Conservation (phyloP, 495 filamentous ascomycete species). For the Cercophora sp. region DNA sequence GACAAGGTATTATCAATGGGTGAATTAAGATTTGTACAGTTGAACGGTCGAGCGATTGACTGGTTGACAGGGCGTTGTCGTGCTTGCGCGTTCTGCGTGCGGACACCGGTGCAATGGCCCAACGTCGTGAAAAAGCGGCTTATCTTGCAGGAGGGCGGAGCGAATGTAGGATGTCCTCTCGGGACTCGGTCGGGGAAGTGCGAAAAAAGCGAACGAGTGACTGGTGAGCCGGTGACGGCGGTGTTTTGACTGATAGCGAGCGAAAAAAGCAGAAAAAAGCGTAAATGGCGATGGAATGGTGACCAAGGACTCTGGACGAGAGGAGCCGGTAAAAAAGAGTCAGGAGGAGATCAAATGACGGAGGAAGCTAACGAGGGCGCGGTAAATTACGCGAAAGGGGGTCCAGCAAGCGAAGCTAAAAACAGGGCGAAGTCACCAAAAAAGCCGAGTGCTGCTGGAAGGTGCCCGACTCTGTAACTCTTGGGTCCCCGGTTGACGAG, state of each 20-base stretch:
- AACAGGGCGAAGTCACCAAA: slow-evolving; percentile 7
- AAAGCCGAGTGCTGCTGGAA: neutral
- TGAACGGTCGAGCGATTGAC: neutral
- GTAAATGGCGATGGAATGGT: neutral
- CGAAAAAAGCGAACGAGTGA: slow-evolving; percentile 10
- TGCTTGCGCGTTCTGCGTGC: neutral
- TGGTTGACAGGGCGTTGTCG: neutral
- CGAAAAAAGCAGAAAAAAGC: slow-evolving; percentile 10
- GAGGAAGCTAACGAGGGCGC: slow-evolving; percentile 16
- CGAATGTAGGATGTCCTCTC: slow-evolving; percentile 12
- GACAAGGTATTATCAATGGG: neutral
- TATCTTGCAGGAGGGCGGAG: slow-evolving; percentile 10
- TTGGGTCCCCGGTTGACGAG: slow-evolving; percentile 1
- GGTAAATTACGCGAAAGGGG: slow-evolving; percentile 14
- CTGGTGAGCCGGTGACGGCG: slow-evolving; percentile 8
- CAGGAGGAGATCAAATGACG: slow-evolving; percentile 21
- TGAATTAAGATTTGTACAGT: neutral
- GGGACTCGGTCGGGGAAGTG: slow-evolving; percentile 2
- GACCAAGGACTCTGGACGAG: neutral
- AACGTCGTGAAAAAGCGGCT: neutral
- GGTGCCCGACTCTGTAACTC: neutral
- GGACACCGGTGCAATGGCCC: neutral
- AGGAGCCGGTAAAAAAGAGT: slow-evolving; percentile 10
- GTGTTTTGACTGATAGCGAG: neutral
- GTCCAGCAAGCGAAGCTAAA: slow-evolving; percentile 15